Evolutionary conservation across 768 basidiomycete genomes (phyloP).

Genomic region (Phanerodontia chrysosporium): DNA sequence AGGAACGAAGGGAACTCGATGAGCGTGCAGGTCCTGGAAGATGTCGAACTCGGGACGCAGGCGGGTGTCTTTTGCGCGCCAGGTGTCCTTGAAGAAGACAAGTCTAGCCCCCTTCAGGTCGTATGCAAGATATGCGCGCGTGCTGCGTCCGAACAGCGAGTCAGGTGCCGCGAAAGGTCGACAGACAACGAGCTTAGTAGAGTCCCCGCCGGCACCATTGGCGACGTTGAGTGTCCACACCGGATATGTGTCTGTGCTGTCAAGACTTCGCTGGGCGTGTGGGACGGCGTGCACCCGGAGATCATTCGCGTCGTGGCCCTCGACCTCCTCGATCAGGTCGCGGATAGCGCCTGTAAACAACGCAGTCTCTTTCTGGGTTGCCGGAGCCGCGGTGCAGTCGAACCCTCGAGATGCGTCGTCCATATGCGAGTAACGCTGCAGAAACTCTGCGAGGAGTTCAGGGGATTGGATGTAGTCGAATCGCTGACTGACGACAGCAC

Average conservation of each 20-base stretch:
- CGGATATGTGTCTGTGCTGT: neutral
- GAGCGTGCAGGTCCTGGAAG: neutral
- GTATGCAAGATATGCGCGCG: slow-evolving; percentile 3
- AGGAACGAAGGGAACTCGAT: neutral
- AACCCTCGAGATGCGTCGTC: neutral
- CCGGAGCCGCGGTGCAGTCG: neutral
- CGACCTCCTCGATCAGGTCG: no score
- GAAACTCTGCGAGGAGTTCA: neutral
- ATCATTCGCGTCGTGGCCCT: no score
- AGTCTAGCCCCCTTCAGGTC: neutral
- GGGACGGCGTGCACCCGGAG: neutral
- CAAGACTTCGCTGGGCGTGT: neutral
- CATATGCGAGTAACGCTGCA: neutral
- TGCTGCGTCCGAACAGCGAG: slow-evolving; percentile 1
- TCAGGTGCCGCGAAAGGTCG: neutral
- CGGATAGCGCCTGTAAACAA: neutral
- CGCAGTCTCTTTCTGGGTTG: neutral
- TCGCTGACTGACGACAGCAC: slow-evolving; percentile 22
- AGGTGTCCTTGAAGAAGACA: slow-evolving; percentile 1
- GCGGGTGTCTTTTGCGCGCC: neutral
- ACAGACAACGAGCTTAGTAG: neutral
- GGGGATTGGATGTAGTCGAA: slow-evolving; percentile 21
- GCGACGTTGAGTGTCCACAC: neutral
- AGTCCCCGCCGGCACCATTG: neutral
- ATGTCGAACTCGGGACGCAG: neutral